phyloP scores from a whole-genome alignment of 768 basidiomycete species.

The Hysterangium stoloniferum region DNA sequence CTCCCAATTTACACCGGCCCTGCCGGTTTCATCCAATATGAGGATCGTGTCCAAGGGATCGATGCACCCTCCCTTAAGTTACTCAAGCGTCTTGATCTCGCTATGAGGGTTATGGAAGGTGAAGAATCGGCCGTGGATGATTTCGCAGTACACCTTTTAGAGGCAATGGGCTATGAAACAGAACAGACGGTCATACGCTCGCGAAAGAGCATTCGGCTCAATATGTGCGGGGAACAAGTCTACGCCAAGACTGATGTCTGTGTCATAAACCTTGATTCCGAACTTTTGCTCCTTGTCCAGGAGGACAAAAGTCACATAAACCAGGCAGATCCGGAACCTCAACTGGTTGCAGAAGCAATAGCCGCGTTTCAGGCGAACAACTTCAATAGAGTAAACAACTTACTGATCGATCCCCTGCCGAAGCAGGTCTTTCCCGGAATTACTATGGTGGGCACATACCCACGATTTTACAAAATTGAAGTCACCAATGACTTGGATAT shows the following conservation, averaged over 20 bases:
- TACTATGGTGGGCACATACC: slow-evolving; percentile 27
- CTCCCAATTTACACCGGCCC: background rate
- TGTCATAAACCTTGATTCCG: slow-evolving; percentile 14
- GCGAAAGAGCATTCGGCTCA: slow-evolving; percentile 21
- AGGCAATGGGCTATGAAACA: slow-evolving; percentile 20
- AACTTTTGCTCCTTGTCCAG: slow-evolving; percentile 16
- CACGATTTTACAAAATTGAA: slow-evolving; percentile 29
- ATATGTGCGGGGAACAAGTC: slow-evolving; percentile 23
- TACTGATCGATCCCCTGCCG: slow-evolving; percentile 11
- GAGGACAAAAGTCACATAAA: slow-evolving; percentile 15
- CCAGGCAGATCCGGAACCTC: slow-evolving; percentile 13
- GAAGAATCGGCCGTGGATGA: slow-evolving; percentile 21
- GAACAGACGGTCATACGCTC: slow-evolving; percentile 10
- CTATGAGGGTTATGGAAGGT: background rate
- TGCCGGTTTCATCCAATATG: background rate
- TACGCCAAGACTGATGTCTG: slow-evolving; percentile 26
- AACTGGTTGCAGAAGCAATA: slow-evolving; percentile 14
- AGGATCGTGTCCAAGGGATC: slow-evolving; percentile 5
- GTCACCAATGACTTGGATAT: slow-evolving; percentile 20
- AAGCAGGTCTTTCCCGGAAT: slow-evolving; percentile 21
- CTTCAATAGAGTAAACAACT: background rate
- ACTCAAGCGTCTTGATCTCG: background rate
- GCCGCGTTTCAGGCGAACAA: slow-evolving; percentile 15
- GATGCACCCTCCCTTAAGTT: background rate
- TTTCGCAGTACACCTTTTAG: slow-evolving; percentile 25